phyloP scores from a whole-genome alignment of 2,329 filamentous ascomycete species.

The Colletotrichum tanaceti region DNA sequence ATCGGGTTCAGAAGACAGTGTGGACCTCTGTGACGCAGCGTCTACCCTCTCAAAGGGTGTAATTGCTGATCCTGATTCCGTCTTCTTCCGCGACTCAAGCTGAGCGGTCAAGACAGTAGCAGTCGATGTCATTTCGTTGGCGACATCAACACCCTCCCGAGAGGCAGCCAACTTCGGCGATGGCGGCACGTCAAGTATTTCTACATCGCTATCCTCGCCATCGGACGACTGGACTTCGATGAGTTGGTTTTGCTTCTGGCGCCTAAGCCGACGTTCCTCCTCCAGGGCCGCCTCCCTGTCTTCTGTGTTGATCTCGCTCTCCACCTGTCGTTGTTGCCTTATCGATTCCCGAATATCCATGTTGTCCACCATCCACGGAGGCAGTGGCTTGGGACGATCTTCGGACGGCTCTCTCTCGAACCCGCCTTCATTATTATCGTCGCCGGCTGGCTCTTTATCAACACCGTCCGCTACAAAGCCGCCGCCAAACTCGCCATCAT shows the following conservation, averaged over 20 bases:
- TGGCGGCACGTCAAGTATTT: slow-evolving; percentile 65
- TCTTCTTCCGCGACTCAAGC: neutral
- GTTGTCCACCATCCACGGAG: slow-evolving; percentile 78
- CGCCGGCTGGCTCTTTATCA: slow-evolving; percentile 43
- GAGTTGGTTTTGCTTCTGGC: slow-evolving; percentile 59
- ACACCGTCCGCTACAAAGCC: slow-evolving; percentile 51
- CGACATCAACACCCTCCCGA: neutral
- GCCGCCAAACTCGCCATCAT: slow-evolving; percentile 47
- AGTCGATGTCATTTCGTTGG: slow-evolving; percentile 33
- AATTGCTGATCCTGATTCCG: neutral
- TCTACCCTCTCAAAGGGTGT: neutral
- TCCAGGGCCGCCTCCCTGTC: slow-evolving; percentile 68
- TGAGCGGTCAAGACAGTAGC: neutral
- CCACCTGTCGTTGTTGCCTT: slow-evolving; percentile 67
- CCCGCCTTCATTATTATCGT: slow-evolving; percentile 68
- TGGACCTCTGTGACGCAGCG: neutral
- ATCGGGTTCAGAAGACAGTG: slow-evolving; percentile 44
- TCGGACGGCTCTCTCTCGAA: slow-evolving; percentile 67
- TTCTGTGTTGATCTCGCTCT: slow-evolving; percentile 72
- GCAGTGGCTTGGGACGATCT: slow-evolving; percentile 69
- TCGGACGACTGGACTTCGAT: slow-evolving; percentile 74
- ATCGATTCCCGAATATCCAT: slow-evolving; percentile 74
- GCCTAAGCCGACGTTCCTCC: slow-evolving; percentile 61
- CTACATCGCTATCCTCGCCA: slow-evolving; percentile 66
- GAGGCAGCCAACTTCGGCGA: slow-evolving; percentile 44